Base-by-base conservation (phyloP, 1,284 basidiomycete species). In the Apiotrichum gracile region DNA sequence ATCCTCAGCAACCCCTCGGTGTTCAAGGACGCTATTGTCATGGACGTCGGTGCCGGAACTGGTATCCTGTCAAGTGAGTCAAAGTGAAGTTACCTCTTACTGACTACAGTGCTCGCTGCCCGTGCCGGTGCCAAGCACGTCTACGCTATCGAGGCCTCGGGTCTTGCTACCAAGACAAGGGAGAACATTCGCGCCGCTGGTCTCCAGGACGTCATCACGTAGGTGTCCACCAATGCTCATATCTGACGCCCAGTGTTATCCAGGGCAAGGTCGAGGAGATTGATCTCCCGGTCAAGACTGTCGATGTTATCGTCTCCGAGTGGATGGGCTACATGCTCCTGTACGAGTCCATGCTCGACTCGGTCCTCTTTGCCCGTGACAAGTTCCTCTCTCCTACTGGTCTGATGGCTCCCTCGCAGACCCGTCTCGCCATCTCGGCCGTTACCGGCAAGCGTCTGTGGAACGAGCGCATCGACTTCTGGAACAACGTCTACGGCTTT, bases 321-420 rank as follows among this genome's bases (percentile, higher is more conserved):
- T 98, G 94, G 94, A 97, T 97, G 94, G 75, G 90, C 5, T 92
- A 92, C 68, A 87, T 87, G 33, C 78, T 92, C 24, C 80, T 96
- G 22, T 97, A 97, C 74, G 94, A 98, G 75, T 90, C 87, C 42
- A 97, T 97, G 94, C 81, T 97, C 24, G 93, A 97, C 71, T 96
- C 91, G 0, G 94, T 97, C 7, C 78, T 98, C 12, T 37, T 47
- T 25, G 57, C 57, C 5, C 57, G 57, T 26, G 54, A 59, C 49
- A 49, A 49, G 33, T 59, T 42, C 57, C 79, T 97, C 40, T 78
- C 79, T 38, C 81, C 84, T 0, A 77, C 55, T 0, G 92, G 92
- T 1, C 76, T 97, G n/a, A 85, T 98, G 82, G 91, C 86, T 0
- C 94, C 94, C 0, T 91, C 87, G 62, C 89, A 97, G 67, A 88